These are phyloP conservation scores for Sorghum bicolor DNA, from an alignment of 176 grass and related monocot species.

Conservation along the genomic window Sorghum_bicolor_NCBIv3 NC_012872.2:43182501-43183000, in stretches of 20 bases:
- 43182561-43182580: slow-evolving; percentile 16
- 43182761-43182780: slow-evolving; percentile 12
- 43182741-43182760: slow-evolving; percentile 13
- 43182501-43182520: not conserved
- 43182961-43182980: not conserved
- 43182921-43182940: not conserved
- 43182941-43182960: not conserved
- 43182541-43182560: not conserved
- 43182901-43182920: not conserved
- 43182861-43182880: not conserved
- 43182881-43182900: not conserved
- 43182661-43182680: not conserved
- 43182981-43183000: no score
- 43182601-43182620: not conserved
- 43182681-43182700: not conserved
- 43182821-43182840: not conserved
- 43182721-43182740: slow-evolving; percentile 8
- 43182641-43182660: not conserved
- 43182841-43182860: not conserved
- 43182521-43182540: not conserved
- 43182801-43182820: not conserved
- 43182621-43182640: slow-evolving; percentile 5
- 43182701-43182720: slow-evolving; percentile 28
- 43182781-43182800: not conserved
- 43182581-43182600: not conserved